Evolutionary conservation across 2,329 filamentous ascomycete genomes (phyloP), one percentile per base, ranked within the genome.

Genomic region (Pseudopyricularia javanii): DNA sequence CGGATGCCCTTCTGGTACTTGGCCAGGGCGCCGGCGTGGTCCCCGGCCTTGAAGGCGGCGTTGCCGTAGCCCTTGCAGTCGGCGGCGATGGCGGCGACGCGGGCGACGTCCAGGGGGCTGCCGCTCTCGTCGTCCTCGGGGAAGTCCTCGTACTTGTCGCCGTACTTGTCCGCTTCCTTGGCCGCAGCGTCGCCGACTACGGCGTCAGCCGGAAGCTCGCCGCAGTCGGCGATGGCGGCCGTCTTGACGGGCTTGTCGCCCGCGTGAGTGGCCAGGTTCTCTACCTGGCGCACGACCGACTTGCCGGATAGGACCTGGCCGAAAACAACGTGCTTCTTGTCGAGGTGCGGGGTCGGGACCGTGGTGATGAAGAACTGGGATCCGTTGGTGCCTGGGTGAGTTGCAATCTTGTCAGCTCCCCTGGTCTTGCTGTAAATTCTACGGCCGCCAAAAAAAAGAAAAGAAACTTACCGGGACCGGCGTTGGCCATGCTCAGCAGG

Each of bases 361-460:
- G 93, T 97, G 49, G 93, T 98, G 62, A 97, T 76, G 79, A 98
- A 98, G 80, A 98, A 98, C 65, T 98, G 93, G 50, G 88, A 94
- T 64, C 93, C 93, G 67, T 98, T 98, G 68, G 93, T 95, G 62
- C 85, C 85, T 87, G 30, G 22, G 11, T 3, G 7, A 52, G 48
- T 30, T 59, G 48, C 11, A 20, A 45, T 11, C n/a, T n/a, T n/a
- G n/a, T n/a, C n/a, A n/a, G n/a, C n/a, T n/a, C n/a, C n/a, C n/a
- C n/a, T n/a, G n/a, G n/a, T n/a, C n/a, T n/a, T n/a, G n/a, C n/a
- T n/a, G n/a, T n/a, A n/a, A 35, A 48, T 14, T 32, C 14, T 17
- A 7, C n/a, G 30, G 17, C 17, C 15, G 8, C 12, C 20, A 20
- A 28, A 35, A 17, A 24, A 48, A 28, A 22, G 24, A 43, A 7